Evolutionary conservation across 2,329 filamentous ascomycete genomes (phyloP), one percentile per base, ranked within the genome.

Genomic region (Monilinia laxa): DNA sequence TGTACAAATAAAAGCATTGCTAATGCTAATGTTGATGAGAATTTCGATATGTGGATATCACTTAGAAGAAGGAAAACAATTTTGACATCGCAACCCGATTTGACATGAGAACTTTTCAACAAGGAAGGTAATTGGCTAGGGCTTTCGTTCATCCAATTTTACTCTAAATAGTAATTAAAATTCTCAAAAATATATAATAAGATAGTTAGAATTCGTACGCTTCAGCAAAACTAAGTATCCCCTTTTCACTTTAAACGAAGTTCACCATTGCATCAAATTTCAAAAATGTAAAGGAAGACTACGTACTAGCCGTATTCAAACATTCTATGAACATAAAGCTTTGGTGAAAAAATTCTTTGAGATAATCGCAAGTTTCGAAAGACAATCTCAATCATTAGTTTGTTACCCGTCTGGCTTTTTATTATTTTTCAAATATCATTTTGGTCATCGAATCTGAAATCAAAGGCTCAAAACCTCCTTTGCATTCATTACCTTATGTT

Each of bases 21-120:
- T 2, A 75, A 71, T 0, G 77, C 78, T 76, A 83, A 80, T 3
- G 73, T 78, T 18, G 73, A 72, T 0, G 45, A 62, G 12, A 76
- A 87, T 69, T 69, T 78, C 0, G 84, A 87, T 63, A 77, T 88
- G 10, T 86, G 79, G 75, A 79, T 77, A 70, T 83, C 81, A 0
- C 79, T 87, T 4, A 81, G 3, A 82, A 62, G 85, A 85, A 9
- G 85, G 85, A n/a, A 47, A 64, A 57, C 9, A 57, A 64, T 25
- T 64, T 83, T 68, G 85, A 84, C 42, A 78, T 84, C 66, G 80
- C 83, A 12, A 82, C 81, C 9, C 76, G 77, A 9, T 83, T 82
- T 70, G 73, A 80, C 14, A 73, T 85, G 16, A 75, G 80, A 70
- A 80, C 80, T 0, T 78, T 65, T 42, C 58, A 55, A n/a, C 57